Base-by-base conservation (phyloP, 140 eudicot genomes). In the Bidens hawaiensis region DNA sequence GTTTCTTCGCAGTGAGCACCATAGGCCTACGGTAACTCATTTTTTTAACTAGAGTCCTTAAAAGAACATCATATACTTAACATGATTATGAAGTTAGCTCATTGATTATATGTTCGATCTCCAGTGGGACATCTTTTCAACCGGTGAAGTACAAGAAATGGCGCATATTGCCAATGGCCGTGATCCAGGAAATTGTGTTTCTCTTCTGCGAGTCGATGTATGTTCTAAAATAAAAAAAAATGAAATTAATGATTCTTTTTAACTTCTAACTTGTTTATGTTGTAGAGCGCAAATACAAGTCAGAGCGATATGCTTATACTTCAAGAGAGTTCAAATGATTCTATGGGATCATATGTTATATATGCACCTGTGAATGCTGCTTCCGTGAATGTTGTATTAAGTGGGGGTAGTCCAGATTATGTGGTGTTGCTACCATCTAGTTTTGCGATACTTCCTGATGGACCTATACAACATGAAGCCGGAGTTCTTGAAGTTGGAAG, bases 61-160 rank as follows among this genome's bases (percentile, higher is more conserved):
- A n/a, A 19, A 52, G 30, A 27, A 27, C 22, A n/a, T n/a, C 13
- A 51, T 4, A 50, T 24, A 41, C 45, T 13, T 18, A 11, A 49
- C n/a, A n/a, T 6, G 14, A 22, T 24, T 33, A 13, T 48, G 33
- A 23, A 28, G 22, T 26, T 9, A n/a, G 26, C 34, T 52, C 10
- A 31, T 49, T 1, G n/a, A 34, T 68, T 55, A 4, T 45, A n/a
- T 65, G 30, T 15, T 46, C 8, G 24, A n/a, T n/a, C n/a, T n/a
- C 27, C 78, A 91, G 98, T 91, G 98, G 98, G 98, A 91, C 76
- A 87, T 91, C 22, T 90, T 91, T 27, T 91, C 97, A 46, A 87
- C 84, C 64, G 85, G 96, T 11, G 95, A 90, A 50, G 98, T 91
- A 68, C 96, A 91, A 83, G 96, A 91, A 76, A 87, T 91, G 85